A percentile compares a stretch with the other conserved stretches of the same genome.
phyloP scores from a whole-genome alignment of 305 asterid species.

The Galium porrigens region DNA sequence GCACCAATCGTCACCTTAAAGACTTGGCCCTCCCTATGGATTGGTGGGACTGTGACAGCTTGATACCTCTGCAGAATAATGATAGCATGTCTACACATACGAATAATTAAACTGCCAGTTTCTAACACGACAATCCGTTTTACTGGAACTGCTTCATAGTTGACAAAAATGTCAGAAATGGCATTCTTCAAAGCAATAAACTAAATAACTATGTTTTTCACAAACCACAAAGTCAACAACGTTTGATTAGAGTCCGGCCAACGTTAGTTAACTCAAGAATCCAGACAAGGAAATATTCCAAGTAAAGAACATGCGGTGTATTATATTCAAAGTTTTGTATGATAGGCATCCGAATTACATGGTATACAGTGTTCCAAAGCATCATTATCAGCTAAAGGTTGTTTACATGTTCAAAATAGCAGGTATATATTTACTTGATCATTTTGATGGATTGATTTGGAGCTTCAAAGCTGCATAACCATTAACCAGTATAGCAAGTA shows the following conservation, averaged over 20 bases:
- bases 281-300: not conserved
- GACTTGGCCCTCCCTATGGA: not conserved
- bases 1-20: constrained; percentile 1
- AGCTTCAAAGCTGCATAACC: not conserved
- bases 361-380: constrained; percentile 1
- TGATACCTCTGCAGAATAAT: not conserved
- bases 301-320: not conserved
- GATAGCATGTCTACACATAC: not conserved
- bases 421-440: constrained; percentile 6
- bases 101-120: not conserved
- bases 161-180: not conserved
- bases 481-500: not conserved
- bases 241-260: not conserved
- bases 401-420: not conserved
- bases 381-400: constrained; percentile 1
- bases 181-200: not conserved
- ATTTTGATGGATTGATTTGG: not conserved
- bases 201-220: not conserved
- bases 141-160: no score
- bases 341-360: not conserved
- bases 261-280: not conserved
- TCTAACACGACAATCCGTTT: not conserved
- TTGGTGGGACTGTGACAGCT: not conserved
- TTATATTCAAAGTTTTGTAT: not conserved
- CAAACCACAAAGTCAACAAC: not conserved